Evolutionary conservation across 352 stramenopile species (phyloP).

Genomic region (Aphanomyces astaci): DNA sequence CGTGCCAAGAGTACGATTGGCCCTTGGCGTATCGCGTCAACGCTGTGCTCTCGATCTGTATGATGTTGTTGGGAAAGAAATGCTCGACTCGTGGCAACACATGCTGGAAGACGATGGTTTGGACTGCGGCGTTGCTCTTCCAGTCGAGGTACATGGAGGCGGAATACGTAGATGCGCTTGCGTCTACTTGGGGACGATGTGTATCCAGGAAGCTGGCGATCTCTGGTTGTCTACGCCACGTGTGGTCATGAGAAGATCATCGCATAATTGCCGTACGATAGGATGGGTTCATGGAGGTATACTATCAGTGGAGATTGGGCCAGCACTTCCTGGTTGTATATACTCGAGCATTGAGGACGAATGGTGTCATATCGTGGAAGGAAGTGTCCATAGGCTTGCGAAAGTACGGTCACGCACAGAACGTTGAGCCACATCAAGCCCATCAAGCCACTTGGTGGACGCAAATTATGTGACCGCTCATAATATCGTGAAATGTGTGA

Average conservation of each 20-base stretch:
- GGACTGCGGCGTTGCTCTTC: not conserved
- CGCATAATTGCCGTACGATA: not conserved
- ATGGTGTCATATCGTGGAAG: not conserved
- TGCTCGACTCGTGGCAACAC: not conserved
- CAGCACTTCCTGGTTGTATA: not conserved
- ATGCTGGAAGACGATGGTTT: not conserved
- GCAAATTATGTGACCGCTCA: not conserved
- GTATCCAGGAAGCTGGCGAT: not conserved
- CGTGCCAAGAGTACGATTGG: not conserved
- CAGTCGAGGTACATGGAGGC: conserved; percentile 1
- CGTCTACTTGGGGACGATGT: not conserved
- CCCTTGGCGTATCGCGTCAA: not conserved
- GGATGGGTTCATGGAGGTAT: not conserved
- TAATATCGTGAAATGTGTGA: not conserved
- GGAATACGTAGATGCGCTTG: not conserved
- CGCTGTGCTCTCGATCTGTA: not conserved
- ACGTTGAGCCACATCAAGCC: not conserved
- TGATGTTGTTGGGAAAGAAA: not conserved
- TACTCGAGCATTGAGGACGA: not conserved
- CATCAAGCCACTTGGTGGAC: not conserved
- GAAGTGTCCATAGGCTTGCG: not conserved
- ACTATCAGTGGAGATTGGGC: not conserved
- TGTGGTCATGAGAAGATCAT: not conserved
- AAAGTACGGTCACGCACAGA: not conserved
- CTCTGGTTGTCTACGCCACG: not conserved